Base-by-base conservation (phyloP, 345 rosid genomes). In the Mercurialis annua region DNA sequence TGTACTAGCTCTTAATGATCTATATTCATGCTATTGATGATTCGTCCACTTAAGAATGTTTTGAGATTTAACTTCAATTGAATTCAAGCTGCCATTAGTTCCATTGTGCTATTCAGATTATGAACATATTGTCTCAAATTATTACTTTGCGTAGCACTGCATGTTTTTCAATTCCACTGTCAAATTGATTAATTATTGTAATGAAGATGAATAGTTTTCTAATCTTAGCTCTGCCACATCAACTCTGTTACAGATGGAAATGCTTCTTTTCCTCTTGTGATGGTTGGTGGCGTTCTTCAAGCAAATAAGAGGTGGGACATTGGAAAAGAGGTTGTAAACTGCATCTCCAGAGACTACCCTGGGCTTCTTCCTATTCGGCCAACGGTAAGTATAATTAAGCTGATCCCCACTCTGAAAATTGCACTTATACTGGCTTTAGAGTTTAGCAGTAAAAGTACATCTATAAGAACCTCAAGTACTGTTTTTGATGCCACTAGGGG, bases 281-380 rank as follows among this genome's bases (percentile, higher is more conserved):
- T 88, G 93, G 93, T 88, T 67, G 93, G 93, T 9, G 93, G 93
- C 36, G 89, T 88, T 64, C 93, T 88, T 46, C 85, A 81, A 77
- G 90, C 83, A 20, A 85, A 84, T 56, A 79, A 63, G 74, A 84
- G 82, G 47, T 85, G 94, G 90, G 90, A 88, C 65, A 84, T 88
- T 59, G 87, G 89, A 68, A 81, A 77, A 67, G 94, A 88, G 73
- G 90, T 86, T 50, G 66, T 86, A 26, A 69, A 78, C 38, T 82
- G 73, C 72, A 84, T 88, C 64, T 73, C 76, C 38, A 81, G 75
- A 65, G 81, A 80, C 65, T 88, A 68, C 59, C 80, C 87, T 5
- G 84, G 87, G 40, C 82, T 76, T 54, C 29, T 69, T 71, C 83
- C 90, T 21, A 81, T 88, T 56, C 71, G 81, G 59, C 94, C 94